These are phyloP conservation scores for Plasmodium chabaudi DNA, from an alignment of 169 alveolate species.

Conservation along the genomic window DNA sequence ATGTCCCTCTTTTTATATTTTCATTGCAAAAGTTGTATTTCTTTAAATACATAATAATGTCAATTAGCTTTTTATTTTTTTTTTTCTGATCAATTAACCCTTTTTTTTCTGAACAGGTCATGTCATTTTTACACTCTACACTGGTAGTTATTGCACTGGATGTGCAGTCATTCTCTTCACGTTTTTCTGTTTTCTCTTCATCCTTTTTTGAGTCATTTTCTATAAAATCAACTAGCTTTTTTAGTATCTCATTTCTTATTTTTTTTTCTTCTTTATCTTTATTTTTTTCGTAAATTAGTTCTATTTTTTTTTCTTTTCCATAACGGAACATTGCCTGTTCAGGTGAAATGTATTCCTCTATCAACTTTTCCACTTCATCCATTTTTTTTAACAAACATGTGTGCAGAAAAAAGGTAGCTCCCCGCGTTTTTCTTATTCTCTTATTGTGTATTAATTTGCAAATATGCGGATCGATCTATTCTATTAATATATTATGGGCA, in stretches of 20 bases:
- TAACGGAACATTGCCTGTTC: constrained; percentile 58
- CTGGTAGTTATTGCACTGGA: not conserved
- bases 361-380: constrained; percentile 15
- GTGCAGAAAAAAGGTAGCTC: not conserved
- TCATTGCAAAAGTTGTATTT: constrained; percentile 27
- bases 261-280: constrained; percentile 56
- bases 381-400: not conserved
- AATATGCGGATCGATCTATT: no score
- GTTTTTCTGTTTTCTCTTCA: not conserved
- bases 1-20: constrained; percentile 60
- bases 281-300: constrained; percentile 47
- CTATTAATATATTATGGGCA: no score
- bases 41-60: constrained; percentile 17
- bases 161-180: not conserved
- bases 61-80: not conserved
- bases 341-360: constrained; percentile 53
- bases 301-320: constrained; percentile 43
- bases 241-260: constrained; percentile 36
- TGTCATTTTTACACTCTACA: not conserved
- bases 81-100: no score
- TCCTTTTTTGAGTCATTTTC: not conserved
- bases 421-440: no score
- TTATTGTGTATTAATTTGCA: no score
- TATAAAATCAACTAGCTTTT: constrained; percentile 4
- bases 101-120: not conserved